Conservation (phyloP, 106 monocot species). For the Dendrobium nobile region DNA sequence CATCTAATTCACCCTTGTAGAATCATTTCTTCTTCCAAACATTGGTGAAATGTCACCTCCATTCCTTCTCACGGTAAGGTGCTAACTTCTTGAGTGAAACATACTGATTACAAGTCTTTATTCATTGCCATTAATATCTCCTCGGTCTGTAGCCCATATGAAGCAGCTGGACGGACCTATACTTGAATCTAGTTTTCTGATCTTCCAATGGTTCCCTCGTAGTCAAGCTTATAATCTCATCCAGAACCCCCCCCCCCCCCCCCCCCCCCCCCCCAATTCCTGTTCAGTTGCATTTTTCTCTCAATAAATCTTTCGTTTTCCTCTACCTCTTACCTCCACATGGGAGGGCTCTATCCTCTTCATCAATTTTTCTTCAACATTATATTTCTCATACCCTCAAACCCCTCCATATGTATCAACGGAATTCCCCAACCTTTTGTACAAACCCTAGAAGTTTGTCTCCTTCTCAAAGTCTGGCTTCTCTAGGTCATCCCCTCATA, state of each 20-base stretch:
- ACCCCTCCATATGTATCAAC: constrained; percentile 32
- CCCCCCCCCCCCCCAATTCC: no score
- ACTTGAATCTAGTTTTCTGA: constrained; percentile 87
- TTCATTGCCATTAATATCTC: constrained; percentile 77
- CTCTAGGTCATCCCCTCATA: constrained; percentile 47
- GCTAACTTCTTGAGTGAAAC: constrained; percentile 86
- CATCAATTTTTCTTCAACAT: constrained; percentile 26
- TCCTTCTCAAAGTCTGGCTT: constrained; percentile 94
- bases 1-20: constrained; percentile 27
- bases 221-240: constrained; percentile 96
- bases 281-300: constrained; percentile 82
- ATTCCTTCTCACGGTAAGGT: constrained; percentile 77
- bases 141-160: constrained; percentile 52
- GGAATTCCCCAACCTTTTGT: constrained; percentile 61
- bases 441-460: constrained; percentile 84
- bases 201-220: constrained; percentile 95
- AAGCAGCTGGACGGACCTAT: constrained; percentile 56
- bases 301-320: constrained; percentile 40
- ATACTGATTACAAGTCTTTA: constrained; percentile 90
- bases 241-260: no score
- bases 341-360: constrained; percentile 15
- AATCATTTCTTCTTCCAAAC: constrained; percentile 48
- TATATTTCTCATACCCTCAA: constrained; percentile 32
- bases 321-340: constrained; percentile 28
- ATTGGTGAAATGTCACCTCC: constrained; percentile 81